Evolutionary conservation across 2,329 filamentous ascomycete species (phyloP).

Genomic region (Penicillium fuscoglaucum): DNA sequence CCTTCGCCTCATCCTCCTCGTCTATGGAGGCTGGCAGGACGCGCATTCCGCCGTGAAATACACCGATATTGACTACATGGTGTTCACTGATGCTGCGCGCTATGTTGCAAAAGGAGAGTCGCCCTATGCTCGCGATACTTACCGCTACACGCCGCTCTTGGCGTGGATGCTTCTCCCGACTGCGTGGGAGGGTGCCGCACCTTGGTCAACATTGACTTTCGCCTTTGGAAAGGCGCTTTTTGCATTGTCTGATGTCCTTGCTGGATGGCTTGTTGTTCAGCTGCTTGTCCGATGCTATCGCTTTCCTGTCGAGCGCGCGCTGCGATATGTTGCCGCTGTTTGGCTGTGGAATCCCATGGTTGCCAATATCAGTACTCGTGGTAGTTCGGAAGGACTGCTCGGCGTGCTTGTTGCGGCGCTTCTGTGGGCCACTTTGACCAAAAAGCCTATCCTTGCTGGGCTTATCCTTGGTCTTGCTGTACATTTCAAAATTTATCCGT

Average conservation of each 20-base stretch:
- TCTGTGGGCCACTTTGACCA: slow-evolving; percentile 74
- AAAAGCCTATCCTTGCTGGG: slow-evolving; percentile 66
- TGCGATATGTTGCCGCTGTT: slow-evolving; percentile 72
- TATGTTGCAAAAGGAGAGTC: slow-evolving; percentile 67
- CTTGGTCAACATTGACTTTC: slow-evolving; percentile 47
- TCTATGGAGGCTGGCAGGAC: slow-evolving; percentile 93
- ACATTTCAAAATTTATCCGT: slow-evolving; percentile 98
- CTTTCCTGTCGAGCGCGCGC: slow-evolving; percentile 57
- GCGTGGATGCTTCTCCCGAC: slow-evolving; percentile 90
- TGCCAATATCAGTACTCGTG: slow-evolving; percentile 90
- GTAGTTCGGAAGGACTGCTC: slow-evolving; percentile 87
- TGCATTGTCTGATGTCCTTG: slow-evolving; percentile 76
- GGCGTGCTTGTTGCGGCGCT: slow-evolving; percentile 80
- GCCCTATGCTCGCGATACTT: slow-evolving; percentile 88
- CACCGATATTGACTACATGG: slow-evolving; percentile 97
- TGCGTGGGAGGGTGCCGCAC: slow-evolving; percentile 48
- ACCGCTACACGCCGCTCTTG: slow-evolving; percentile 92
- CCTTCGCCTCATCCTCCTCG: slow-evolving; percentile 70
- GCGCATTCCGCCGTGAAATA: slow-evolving; percentile 90
- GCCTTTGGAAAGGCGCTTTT: slow-evolving; percentile 87
- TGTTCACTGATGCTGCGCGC: slow-evolving; percentile 93
- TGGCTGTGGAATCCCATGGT: slow-evolving; percentile 99
- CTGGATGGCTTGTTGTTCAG: slow-evolving; percentile 72
- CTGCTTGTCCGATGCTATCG: slow-evolving; percentile 51
- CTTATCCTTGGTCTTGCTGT: slow-evolving; percentile 77